Evolutionary conservation across 2,329 filamentous ascomycete species (phyloP), one percentile per base, ranked within the genome.

Genomic region (Drechslera avenae): DNA sequence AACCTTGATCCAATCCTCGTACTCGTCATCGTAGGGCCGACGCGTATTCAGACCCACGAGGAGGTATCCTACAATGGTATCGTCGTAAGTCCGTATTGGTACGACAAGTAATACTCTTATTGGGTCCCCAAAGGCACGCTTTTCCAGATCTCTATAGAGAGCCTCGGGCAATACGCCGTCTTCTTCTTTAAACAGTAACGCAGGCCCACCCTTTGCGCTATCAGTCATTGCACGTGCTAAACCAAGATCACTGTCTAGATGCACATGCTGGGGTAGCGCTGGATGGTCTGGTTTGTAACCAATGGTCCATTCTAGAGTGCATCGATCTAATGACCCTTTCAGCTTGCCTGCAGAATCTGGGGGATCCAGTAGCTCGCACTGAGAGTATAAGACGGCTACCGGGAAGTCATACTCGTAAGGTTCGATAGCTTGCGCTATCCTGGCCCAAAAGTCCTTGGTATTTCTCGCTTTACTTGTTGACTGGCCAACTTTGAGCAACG

Each of bases 21-120:
- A 62, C n/a, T 59, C 52, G 8, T 50, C 43, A 17, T 62, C 57
- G 14, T 56, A 62, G 7, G 59, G 59, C 4, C 57, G 33, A 10
- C 58, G 59, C 4, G 57, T 59, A 4, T 62, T 62, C 9, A 62
- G 28, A 5, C 57, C 50, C 1, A 53, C 13, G 2, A 56, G 37
- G n/a, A 56, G 40, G 21, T 49, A 52, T 3, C 45, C 52, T 7
- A 46, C 35, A 4, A 53, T 31, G 13, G 40, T 48, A 1, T 49
- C 23, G 6, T 52, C 45, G 28, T 45, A 52, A 10, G 45, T 50
- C 31, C 34, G 33, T 10, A 57, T 39, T 5, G 55, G 55, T 18
- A 52, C 31, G 8, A 53, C 39, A 28, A 57, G 40, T 3, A 57
- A 50, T 6, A 16, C 33, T 21, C 28, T 36, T 4, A 54, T 16